Evolutionary conservation across 805 yeast species (phyloP).

Genomic region (Wickerhamomyces chaumierensis): DNA sequence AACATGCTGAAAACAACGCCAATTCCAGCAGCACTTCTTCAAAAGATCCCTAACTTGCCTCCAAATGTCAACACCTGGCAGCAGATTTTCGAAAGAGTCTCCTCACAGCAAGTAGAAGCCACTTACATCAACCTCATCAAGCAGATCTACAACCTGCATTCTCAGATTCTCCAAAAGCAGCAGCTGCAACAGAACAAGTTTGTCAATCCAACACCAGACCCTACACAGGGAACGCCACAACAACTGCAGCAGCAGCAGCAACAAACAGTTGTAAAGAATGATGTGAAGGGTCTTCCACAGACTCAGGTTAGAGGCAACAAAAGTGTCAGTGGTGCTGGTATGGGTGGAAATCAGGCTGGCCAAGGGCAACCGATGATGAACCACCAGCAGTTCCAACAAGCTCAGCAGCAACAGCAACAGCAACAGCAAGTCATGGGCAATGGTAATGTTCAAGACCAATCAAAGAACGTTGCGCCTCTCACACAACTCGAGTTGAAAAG

Average conservation of each 20-base stretch:
- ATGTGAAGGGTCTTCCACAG: conserved; percentile 23
- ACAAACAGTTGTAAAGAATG: conserved; percentile 16
- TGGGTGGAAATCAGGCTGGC: too few relatives aligned
- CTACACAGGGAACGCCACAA: too few relatives aligned
- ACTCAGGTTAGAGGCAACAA: conserved; percentile 14
- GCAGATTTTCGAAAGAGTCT: conserved; percentile 54
- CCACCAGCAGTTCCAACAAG: conserved; percentile 14
- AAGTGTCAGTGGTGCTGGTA: too few relatives aligned
- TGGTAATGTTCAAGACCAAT: neutral
- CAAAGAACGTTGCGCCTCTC: conserved; percentile 2
- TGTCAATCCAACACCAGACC: too few relatives aligned
- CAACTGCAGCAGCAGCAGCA: conserved; percentile 32
- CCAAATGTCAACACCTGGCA: conserved; percentile 75
- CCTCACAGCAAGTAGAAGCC: conserved; percentile 46
- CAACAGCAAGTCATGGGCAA: conserved; percentile 4
- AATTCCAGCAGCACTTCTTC: conserved; percentile 58
- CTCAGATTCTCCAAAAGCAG: conserved; percentile 40
- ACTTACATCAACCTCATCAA: conserved; percentile 48
- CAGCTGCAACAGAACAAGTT: conserved; percentile 26
- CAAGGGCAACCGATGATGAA: too few relatives aligned
- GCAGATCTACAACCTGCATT: conserved; percentile 57
- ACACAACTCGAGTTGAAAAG: conserved; percentile 12
- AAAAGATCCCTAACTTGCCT: conserved; percentile 67
- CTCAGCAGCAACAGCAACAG: conserved; percentile 7
- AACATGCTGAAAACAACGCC: conserved; percentile 43